Evolutionary conservation across 2,329 filamentous ascomycete species (phyloP), one percentile per base, ranked within the genome.

Genomic region (Ophiocordyceps robertsii): DNA sequence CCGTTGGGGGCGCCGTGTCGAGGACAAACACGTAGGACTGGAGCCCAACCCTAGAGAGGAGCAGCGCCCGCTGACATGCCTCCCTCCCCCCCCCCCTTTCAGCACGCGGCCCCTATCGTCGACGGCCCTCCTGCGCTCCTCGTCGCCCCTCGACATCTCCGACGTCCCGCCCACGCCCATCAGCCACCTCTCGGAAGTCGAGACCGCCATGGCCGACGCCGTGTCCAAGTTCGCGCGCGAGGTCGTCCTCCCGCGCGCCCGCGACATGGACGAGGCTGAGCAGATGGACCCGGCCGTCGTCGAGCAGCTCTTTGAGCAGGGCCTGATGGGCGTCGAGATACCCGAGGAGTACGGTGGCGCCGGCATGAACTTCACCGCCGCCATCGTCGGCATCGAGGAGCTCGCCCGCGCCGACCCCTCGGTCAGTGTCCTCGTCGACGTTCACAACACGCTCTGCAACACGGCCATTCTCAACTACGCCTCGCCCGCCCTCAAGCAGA

Each of bases 381-480:
- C 89, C 47, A 95, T 98, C 58, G 82, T 98, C 37, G 90, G 86
- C 27, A 98, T 98, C 54, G 92, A 98, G 67, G 92, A 98, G 72
- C 72, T 98, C 47, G 92, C 92, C 1, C 77, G 88, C 44, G 84
- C 94, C 16, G 92, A 98, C 58, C 92, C 92, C 35, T 93, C 85
- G 51, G 92, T 98, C 48, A 90, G 85, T 56, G 92, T 98, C 48
- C 67, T 98, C 69, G 86, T 89, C 44, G 92, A 98, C 62, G 92
- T 98, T 19, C 92, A 98, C 72, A 98, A 98, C 67, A 98, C 92
- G 1, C 73, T 98, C 41, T 90, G 95, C 63, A 95, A 95, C 69
- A 96, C 90, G 3, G 84, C 88, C 13, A 73, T 98, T 44, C 60
- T 95, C 55, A 93, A 88, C 61, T 93, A 83, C 62, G 92, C 81